Conservation (phyloP, 106 monocot species). For the Dendrobium catenatum region DNA sequence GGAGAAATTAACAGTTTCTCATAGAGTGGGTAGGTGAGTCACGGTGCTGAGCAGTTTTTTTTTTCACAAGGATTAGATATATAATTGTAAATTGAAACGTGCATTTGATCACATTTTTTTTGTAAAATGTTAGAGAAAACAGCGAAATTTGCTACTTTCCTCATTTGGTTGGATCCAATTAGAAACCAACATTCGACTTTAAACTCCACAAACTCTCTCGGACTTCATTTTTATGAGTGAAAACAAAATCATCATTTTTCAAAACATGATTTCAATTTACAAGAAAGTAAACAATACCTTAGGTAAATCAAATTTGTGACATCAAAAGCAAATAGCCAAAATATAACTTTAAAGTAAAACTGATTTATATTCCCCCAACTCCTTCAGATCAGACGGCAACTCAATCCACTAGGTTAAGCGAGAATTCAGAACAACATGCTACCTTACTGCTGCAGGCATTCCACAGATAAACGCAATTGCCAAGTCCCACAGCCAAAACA, state of each 20-base stretch:
- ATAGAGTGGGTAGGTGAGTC: background rate
- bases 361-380: background rate
- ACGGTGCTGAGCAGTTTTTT: background rate
- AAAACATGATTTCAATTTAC: background rate
- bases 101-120: background rate
- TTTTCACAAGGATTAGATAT: background rate
- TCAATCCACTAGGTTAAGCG: background rate
- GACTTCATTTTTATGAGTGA: background rate
- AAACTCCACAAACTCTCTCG: background rate
- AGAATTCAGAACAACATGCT: conserved; percentile 7
- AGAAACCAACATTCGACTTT: background rate
- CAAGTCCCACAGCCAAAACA: conserved; percentile 84
- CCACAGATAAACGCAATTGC: conserved; percentile 97
- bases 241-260: background rate
- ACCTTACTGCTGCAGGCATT: conserved; percentile 99
- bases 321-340: background rate
- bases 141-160: background rate
- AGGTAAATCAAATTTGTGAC: background rate
- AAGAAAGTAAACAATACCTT: background rate
- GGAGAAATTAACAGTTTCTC: background rate
- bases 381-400: background rate
- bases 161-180: background rate
- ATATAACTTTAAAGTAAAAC: background rate
- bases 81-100: background rate
- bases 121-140: background rate